Evolutionary conservation across 2,329 filamentous ascomycete genomes (phyloP), one percentile per base, ranked within the genome.

Genomic region (Venturia carpophila): DNA sequence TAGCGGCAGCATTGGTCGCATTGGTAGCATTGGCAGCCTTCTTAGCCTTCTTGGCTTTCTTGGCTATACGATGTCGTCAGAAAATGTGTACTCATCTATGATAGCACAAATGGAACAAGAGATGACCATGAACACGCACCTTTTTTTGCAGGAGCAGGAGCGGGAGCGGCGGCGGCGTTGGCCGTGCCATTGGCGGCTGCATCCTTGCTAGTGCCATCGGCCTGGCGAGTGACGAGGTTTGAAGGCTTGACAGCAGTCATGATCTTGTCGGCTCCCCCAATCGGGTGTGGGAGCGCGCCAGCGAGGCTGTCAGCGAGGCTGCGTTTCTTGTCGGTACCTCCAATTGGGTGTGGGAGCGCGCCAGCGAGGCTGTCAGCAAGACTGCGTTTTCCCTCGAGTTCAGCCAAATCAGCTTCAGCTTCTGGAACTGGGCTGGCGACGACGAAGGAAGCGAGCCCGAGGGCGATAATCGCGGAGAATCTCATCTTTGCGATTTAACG

Each of bases 401-500:
- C 60, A n/a, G 60, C 60, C 24, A 61, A 37, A 27, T 39, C 60
- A 43, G 60, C 60, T 45, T 61, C 60, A 17, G 60, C 39, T 42
- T 61, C 60, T 45, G 60, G 60, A 15, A 45, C 37, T 5, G 60
- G 60, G 39, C 11, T 42, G 6, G 60, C 60, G 37, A 61, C 24
- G 60, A 34, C 60, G 30, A 61, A 61, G 42, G 60, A 37, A 41
- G 60, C 37, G 17, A 61, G 60, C 37, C 60, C 60, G 17, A 61
- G 60, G n/a, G 60, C 39, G 34, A 61, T 43, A 27, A 61, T 19
- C n/a, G 60, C 42, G 39, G 37, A 61, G n/a, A 61, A 61, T 34
- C 24, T 61, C 60, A 61, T 61, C 24, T 43, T 61, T 9, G 39
- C 60, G 37, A 19, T 45, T 10, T 11, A 39, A 43, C 7, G 60